These are phyloP conservation scores for Lactifluus rugatus DNA, from an alignment of 768 basidiomycete genomes.

Conservation along the genomic window DNA sequence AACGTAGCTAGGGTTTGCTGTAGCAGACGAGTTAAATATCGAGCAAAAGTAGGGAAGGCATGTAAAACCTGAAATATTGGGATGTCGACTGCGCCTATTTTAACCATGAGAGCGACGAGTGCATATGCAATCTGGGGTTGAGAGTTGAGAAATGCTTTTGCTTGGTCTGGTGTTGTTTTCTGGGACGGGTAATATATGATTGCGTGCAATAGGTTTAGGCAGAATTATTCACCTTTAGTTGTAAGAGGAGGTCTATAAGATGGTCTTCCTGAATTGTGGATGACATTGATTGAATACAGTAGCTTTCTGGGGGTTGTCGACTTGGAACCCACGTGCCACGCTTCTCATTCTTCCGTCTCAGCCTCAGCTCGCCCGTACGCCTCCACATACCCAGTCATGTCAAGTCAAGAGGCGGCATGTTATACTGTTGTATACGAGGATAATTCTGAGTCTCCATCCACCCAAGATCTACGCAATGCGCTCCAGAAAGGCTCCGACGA, in stretches of 20 bases:
- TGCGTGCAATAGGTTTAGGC: background rate
- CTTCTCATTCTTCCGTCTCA: background rate
- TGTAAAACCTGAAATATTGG: conserved; percentile 60
- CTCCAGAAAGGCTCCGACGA: conserved; percentile 96
- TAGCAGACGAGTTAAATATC: conserved; percentile 3
- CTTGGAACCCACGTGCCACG: conserved; percentile 2
- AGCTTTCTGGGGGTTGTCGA: background rate
- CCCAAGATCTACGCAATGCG: conserved; percentile 67
- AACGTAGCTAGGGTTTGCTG: conserved; percentile 59
- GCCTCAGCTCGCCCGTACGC: background rate
- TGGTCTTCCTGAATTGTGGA: conserved; percentile 49
- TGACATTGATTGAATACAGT: no score
- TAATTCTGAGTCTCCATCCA: conserved; percentile 63
- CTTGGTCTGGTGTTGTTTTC: conserved; percentile 69
- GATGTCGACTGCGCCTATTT: conserved; percentile 62
- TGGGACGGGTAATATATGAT: conserved; percentile 23
- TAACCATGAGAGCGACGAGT: conserved; percentile 68
- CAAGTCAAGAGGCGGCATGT: conserved; percentile 50
- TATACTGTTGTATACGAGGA: conserved; percentile 76
- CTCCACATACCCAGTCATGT: conserved; percentile 22
- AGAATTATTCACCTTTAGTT: conserved; percentile 43
- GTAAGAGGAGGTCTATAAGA: conserved; percentile 63
- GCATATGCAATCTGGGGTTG: conserved; percentile 74
- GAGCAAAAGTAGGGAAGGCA: background rate
- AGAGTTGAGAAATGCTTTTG: conserved; percentile 54